Evolutionary conservation across 352 stramenopile genomes (phyloP).

Genomic region (Globisporangium mamillatum): DNA sequence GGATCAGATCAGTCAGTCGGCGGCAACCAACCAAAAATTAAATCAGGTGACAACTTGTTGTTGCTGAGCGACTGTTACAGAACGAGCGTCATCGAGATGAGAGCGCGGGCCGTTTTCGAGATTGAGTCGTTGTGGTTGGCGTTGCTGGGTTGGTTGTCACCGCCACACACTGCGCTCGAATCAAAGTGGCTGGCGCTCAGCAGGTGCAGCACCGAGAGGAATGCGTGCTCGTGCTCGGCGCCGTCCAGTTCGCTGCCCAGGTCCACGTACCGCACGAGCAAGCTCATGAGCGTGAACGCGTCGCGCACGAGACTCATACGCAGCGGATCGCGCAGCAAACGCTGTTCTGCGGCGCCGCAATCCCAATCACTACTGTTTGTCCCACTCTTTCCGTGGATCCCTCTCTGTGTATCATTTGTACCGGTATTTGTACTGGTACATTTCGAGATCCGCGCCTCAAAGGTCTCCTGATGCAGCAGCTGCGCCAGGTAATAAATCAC

Average conservation of each 20-base stretch:
- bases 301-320: slow-evolving; percentile 46
- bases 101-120: slow-evolving; percentile 41
- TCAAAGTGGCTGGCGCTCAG: slow-evolving; percentile 35
- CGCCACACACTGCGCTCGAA: not conserved
- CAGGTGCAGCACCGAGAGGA: slow-evolving; percentile 53
- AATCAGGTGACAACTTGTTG: not conserved
- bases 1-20: not conserved
- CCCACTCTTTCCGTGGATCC: not conserved
- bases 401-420: not conserved
- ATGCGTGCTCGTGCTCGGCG: slow-evolving; percentile 50
- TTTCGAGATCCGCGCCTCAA: slow-evolving; percentile 37
- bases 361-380: slow-evolving; percentile 10
- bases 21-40: not conserved
- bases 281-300: slow-evolving; percentile 51
- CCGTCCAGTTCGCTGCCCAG: slow-evolving; percentile 45
- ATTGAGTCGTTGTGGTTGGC: slow-evolving; percentile 40
- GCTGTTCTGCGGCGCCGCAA: slow-evolving; percentile 8
- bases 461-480: slow-evolving; percentile 61
- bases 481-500: slow-evolving; percentile 65
- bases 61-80: not conserved
- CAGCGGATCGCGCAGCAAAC: slow-evolving; percentile 27
- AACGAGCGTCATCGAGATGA: slow-evolving; percentile 25
- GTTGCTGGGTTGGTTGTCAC: not conserved
- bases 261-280: slow-evolving; percentile 73
- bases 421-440: not conserved